These are phyloP conservation scores for Calonectria hongkongensis DNA, from an alignment of 2,329 filamentous ascomycete genomes.

Conservation along the genomic window DNA sequence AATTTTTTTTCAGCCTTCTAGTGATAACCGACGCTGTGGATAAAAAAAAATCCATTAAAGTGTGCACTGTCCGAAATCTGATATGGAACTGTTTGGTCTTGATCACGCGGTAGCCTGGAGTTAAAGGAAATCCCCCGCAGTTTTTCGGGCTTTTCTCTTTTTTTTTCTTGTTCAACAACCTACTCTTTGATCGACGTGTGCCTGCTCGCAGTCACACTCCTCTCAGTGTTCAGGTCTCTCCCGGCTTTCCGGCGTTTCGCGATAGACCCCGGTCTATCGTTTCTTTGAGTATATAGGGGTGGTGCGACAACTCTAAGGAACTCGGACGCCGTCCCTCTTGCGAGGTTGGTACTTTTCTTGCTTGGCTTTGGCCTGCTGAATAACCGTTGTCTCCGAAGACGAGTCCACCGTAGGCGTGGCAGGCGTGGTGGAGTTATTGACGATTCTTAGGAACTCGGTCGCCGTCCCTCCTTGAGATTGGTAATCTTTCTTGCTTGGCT, in stretches of 20 bases:
- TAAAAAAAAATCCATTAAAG: too few species aligned
- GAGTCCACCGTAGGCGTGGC: neutral
- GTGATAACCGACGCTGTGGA: too few species aligned
- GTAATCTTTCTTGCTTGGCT: neutral
- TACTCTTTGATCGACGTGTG: slow-evolving; percentile 14
- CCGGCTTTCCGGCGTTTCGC: neutral
- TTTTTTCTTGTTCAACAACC: neutral
- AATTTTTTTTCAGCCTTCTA: too few species aligned
- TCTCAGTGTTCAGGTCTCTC: slow-evolving; percentile 7
- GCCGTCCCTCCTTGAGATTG: neutral
- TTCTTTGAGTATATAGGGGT: slow-evolving; percentile 11
- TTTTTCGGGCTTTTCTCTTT: neutral
- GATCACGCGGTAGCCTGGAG: too few species aligned
- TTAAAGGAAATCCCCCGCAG: neutral
- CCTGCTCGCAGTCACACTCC: slow-evolving; percentile 14
- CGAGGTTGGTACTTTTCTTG: neutral
- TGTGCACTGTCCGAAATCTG: too few species aligned
- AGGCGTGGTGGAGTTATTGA: neutral
- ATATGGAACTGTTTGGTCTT: too few species aligned
- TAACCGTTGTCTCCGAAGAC: neutral
- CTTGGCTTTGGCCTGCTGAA: neutral
- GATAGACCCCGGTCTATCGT: slow-evolving; percentile 10
- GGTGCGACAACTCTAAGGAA: slow-evolving; percentile 4
- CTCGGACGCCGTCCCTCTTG: neutral
- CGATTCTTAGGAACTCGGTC: neutral